Conservation (phyloP, 2,329 filamentous ascomycete species). For the Cryphonectria radicalis region DNA sequence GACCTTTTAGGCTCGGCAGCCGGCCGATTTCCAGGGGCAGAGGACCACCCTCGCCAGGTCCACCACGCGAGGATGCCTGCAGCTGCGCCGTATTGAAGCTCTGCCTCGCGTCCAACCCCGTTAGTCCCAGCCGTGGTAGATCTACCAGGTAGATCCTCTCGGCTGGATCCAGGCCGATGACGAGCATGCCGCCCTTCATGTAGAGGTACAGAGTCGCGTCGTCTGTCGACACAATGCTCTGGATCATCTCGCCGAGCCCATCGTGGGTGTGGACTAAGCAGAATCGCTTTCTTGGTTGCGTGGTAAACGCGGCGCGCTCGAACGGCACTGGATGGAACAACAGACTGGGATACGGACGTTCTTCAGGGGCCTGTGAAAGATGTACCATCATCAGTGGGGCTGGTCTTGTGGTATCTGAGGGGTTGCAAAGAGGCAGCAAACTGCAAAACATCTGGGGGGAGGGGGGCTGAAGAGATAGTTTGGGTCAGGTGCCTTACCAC, state of each 20-base stretch:
- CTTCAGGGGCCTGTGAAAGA: neutral
- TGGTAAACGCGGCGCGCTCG: neutral
- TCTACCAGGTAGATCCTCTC: slow-evolving; percentile 6
- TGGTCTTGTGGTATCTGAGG: neutral
- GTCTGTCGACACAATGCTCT: slow-evolving; percentile 14
- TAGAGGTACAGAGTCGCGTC: neutral
- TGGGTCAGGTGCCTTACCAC: neutral
- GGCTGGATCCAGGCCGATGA: neutral
- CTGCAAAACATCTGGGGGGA: neutral
- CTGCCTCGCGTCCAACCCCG: slow-evolving; percentile 4
- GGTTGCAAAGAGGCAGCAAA: neutral
- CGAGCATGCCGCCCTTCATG: neutral
- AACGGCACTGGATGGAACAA: slow-evolving; percentile 1
- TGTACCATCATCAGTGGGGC: neutral
- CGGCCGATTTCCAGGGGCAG: neutral
- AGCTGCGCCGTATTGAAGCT: slow-evolving; percentile 9
- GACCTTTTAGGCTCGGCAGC: slow-evolving; percentile 11
- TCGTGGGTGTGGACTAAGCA: slow-evolving; percentile 8
- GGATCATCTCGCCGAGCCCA: slow-evolving; percentile 11
- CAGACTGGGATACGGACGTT: slow-evolving; percentile 15
- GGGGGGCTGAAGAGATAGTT: neutral
- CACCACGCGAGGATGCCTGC: neutral
- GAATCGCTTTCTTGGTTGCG: neutral
- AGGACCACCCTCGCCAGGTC: neutral
- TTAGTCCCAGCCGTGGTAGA: neutral